These are phyloP conservation scores for Claviceps spartinae DNA, from an alignment of 2,329 filamentous ascomycete genomes.

Conservation along the genomic window DNA sequence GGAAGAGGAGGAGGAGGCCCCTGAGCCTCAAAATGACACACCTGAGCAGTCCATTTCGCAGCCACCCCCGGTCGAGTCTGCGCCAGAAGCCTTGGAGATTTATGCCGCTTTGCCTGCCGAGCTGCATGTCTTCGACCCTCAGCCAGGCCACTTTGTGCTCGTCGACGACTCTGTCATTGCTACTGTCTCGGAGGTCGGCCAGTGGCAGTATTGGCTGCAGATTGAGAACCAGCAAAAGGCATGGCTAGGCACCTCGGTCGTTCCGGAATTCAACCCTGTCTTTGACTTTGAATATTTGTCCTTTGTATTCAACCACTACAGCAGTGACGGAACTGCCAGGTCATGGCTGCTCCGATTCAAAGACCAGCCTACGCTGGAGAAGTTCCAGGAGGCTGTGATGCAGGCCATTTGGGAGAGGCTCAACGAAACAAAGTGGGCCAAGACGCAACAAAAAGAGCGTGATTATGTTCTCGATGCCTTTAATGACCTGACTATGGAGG, in stretches of 20 bases:
- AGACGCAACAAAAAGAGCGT: conserved; percentile 80
- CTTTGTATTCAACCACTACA: conserved; percentile 97
- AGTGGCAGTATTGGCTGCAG: conserved; percentile 94
- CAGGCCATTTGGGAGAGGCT: conserved; percentile 93
- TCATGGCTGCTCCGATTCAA: conserved; percentile 93
- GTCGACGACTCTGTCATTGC: conserved; percentile 66
- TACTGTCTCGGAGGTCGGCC: conserved; percentile 71
- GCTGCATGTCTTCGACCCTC: conserved; percentile 86
- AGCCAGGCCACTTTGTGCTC: conserved; percentile 68
- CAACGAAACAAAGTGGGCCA: conserved; percentile 88
- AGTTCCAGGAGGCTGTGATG: conserved; percentile 88
- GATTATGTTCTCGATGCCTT: conserved; percentile 95
- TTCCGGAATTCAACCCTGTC: conserved; percentile 89
- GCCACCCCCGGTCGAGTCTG: conserved; percentile 3
- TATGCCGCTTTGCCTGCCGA: conserved; percentile 67
- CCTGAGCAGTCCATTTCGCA: neutral
- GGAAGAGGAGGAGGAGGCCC: conserved; percentile 10
- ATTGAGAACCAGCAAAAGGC: conserved; percentile 62
- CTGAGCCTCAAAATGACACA: neutral
- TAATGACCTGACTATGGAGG: conserved; percentile 86
- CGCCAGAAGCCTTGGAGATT: conserved; percentile 58
- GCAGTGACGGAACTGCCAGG: conserved; percentile 74
- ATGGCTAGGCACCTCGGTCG: conserved; percentile 76
- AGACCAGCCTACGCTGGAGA: conserved; percentile 65
- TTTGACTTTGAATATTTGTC: conserved; percentile 99